Conservation (phyloP, 129 eudicot genomes). For the Arctium minus region DNA sequence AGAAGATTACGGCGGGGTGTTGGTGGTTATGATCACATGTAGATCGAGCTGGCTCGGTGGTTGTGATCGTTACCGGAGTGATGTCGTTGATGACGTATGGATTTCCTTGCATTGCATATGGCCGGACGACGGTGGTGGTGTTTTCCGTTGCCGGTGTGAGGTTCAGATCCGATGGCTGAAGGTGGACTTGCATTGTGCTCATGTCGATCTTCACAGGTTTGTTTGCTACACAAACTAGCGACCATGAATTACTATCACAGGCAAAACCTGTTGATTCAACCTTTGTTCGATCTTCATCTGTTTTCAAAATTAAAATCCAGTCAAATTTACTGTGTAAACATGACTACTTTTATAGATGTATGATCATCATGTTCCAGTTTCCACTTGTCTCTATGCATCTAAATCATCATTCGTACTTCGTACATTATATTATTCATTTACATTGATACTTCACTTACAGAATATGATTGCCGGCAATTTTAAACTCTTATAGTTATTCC, state of each 20-base stretch:
- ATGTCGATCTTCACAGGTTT: conserved; percentile 22
- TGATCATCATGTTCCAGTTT: not conserved
- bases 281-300: conserved; percentile 28
- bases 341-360: not conserved
- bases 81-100: conserved; percentile 15
- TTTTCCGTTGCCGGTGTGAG: conserved; percentile 1
- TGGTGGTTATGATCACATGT: conserved; percentile 24
- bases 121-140: conserved; percentile 18
- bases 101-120: conserved; percentile 27
- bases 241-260: conserved; percentile 21
- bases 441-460: not conserved
- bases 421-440: not conserved
- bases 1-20: conserved; percentile 22
- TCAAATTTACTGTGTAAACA: not conserved
- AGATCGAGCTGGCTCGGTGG: not conserved
- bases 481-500: not conserved
- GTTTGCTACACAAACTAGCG: conserved; percentile 13
- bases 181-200: conserved; percentile 9
- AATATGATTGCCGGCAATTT: conserved; percentile 8
- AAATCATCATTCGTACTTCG: not conserved
- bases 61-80: conserved; percentile 22
- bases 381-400: not conserved
- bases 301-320: not conserved
- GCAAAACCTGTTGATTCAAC: conserved; percentile 17
- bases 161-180: not conserved